Conservation (phyloP, 768 basidiomycete genomes). For the Coprinellus micaceus region DNA sequence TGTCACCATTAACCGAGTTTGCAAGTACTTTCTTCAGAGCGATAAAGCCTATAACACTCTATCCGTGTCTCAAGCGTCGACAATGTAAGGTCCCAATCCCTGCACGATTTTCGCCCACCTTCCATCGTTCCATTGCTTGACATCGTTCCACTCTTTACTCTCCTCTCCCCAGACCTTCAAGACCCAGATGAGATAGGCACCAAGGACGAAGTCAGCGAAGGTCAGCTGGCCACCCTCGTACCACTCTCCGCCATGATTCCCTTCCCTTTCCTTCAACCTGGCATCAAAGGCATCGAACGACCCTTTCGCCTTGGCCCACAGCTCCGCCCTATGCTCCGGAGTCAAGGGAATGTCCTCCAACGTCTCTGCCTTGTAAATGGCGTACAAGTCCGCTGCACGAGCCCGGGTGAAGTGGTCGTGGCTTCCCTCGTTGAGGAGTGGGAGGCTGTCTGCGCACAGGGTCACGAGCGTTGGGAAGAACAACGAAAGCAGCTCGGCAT, state of each 20-base stretch:
- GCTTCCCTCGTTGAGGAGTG: background rate
- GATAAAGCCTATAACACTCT: background rate
- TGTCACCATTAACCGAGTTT: background rate
- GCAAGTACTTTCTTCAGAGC: background rate
- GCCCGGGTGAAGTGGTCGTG: background rate
- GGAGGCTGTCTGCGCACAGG: background rate
- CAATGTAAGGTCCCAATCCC: background rate
- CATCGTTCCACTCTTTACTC: slow-evolving; percentile 18
- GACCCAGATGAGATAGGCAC: slow-evolving; percentile 6
- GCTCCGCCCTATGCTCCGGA: background rate
- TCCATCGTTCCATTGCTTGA: slow-evolving; percentile 18
- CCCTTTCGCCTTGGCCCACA: slow-evolving; percentile 6
- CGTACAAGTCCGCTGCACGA: slow-evolving; percentile 2
- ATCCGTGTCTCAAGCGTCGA: background rate
- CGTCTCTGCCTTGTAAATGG: background rate
- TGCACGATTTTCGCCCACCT: slow-evolving; percentile 13
- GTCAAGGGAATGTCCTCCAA: slow-evolving; percentile 3
- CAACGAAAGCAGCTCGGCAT: background rate
- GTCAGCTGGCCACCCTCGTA: slow-evolving; percentile 10
- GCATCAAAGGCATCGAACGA: slow-evolving; percentile 2
- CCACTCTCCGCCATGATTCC: background rate
- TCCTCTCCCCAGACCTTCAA: slow-evolving; percentile 14
- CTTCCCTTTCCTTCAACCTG: background rate
- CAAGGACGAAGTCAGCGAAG: slow-evolving; percentile 13
- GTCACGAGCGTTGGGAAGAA: background rate